Evolutionary conservation across 2,329 filamentous ascomycete species (phyloP).

Genomic region (Nothomitra cinnamomea): DNA sequence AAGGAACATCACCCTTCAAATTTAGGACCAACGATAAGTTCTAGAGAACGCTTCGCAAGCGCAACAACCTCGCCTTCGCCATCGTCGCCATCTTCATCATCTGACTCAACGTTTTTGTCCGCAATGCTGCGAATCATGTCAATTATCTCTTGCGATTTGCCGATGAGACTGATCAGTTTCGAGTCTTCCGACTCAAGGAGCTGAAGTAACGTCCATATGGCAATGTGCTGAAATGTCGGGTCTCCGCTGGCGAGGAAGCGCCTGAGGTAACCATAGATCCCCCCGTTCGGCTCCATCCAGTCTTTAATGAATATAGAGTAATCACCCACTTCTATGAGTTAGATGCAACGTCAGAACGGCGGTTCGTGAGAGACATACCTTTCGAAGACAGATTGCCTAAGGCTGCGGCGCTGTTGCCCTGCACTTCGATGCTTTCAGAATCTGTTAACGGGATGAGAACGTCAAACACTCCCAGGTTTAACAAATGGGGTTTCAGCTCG

Average conservation of each 20-base stretch:
- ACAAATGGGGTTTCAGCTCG: conserved; percentile 78
- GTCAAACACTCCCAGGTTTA: conserved; percentile 88
- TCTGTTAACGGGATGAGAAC: conserved; percentile 90
- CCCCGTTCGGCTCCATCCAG: conserved; percentile 82
- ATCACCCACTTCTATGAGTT: conserved; percentile 54
- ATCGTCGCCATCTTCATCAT: conserved; percentile 73
- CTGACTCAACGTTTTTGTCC: conserved; percentile 72
- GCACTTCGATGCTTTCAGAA: conserved; percentile 91
- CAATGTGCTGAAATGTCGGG: conserved; percentile 96
- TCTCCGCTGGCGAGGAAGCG: conserved; percentile 89
- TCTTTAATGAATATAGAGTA: conserved; percentile 92
- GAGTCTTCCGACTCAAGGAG: conserved; percentile 90
- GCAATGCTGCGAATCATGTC: conserved; percentile 84
- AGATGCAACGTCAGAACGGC: neutral
- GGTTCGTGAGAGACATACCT: conserved; percentile 37
- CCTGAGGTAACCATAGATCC: conserved; percentile 87
- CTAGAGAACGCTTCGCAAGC: conserved; percentile 76
- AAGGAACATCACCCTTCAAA: conserved; percentile 48
- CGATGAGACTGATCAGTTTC: conserved; percentile 72
- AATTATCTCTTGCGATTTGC: conserved; percentile 79
- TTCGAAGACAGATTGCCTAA: conserved; percentile 93
- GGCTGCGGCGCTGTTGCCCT: conserved; percentile 93
- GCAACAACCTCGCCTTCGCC: conserved; percentile 87
- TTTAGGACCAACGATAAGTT: conserved; percentile 65
- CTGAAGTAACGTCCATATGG: conserved; percentile 93